These are phyloP conservation scores for Hydrangea macrophylla DNA, from an alignment of 148 eudicot species.

Conservation along the genomic window DNA sequence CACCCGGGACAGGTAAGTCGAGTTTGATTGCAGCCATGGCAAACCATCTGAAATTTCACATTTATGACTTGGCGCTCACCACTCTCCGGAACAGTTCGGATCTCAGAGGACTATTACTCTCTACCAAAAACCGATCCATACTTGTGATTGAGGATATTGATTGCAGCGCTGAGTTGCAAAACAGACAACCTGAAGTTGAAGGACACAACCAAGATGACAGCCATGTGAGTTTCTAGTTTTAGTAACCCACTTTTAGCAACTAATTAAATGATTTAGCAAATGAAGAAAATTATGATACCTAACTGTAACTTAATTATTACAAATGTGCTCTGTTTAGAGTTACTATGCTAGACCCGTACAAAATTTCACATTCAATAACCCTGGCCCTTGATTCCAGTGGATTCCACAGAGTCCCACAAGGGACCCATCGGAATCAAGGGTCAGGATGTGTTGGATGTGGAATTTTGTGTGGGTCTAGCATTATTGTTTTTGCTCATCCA, in stretches of 20 bases:
- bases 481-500: too few relatives aligned
- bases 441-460: too few relatives aligned
- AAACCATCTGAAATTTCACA: constrained; percentile 1
- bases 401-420: too few relatives aligned
- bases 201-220: not conserved
- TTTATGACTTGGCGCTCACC: constrained; percentile 6
- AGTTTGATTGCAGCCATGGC: constrained; percentile 15
- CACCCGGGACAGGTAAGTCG: constrained; percentile 7
- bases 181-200: not conserved
- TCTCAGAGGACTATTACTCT: not conserved
- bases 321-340: too few relatives aligned
- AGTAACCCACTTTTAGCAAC: not conserved
- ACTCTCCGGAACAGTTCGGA: not conserved
- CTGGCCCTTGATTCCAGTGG: too few relatives aligned
- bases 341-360: too few relatives aligned
- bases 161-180: constrained; percentile 10
- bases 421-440: too few relatives aligned
- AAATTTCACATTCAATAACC: too few relatives aligned
- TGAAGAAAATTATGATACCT: too few relatives aligned
- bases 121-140: not conserved
- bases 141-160: constrained; percentile 15
- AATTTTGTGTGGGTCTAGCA: too few relatives aligned
- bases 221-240: not conserved
- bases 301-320: too few relatives aligned
- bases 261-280: not conserved